Base-by-base conservation (phyloP, 192 early-diverging fungal genomes). In the Backusella luteola region DNA sequence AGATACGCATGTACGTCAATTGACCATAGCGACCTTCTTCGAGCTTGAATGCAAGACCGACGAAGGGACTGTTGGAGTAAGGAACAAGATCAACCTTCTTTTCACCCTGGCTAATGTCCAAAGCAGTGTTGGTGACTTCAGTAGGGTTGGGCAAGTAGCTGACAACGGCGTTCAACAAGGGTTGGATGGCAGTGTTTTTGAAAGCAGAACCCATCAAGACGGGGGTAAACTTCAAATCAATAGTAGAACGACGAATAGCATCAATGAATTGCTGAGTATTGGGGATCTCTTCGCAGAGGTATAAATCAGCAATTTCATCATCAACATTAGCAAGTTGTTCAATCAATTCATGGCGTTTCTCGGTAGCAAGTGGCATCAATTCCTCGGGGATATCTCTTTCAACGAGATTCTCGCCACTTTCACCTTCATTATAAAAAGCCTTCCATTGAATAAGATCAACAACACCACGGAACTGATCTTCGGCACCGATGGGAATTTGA, bases 1-100 rank as follows among this genome's bases (percentile, higher is more conserved):
- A 99, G 15, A 99, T 91, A 77, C 98, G 92, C 75, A 99, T 87
- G 84, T 98, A 99, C 6, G 98, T 99, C 72, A 99, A 87, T 82
- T 99, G 96, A 34, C 96, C 98, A 81, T 95, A 99, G 67, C 93
- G 93, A 66, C 93, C 92, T 82, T 99, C 96, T 84, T 98, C 96
- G 29, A 96, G 88, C 83, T 93, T 95, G 84, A 95, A 95, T 23
- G 94, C 94, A 77, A 95, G 88, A 73, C 92, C 94, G 67, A 95
- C 92, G 80, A 94, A 94, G 19, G 92, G 92, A 79, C 91, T 85
- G 79, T 87, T 85, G 14, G 91, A 89, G 78, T 86, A 85, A 6
- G 94, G 90, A 8, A 84, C 76, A 4, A 95, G 85, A 21, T 84
- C 84, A 36, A 91, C 80, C 63, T 83, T 83, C 56, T 82, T 69